phyloP scores from a whole-genome alignment of 2,329 filamentous ascomycete species.

The Thielaviopsis punctulata region DNA sequence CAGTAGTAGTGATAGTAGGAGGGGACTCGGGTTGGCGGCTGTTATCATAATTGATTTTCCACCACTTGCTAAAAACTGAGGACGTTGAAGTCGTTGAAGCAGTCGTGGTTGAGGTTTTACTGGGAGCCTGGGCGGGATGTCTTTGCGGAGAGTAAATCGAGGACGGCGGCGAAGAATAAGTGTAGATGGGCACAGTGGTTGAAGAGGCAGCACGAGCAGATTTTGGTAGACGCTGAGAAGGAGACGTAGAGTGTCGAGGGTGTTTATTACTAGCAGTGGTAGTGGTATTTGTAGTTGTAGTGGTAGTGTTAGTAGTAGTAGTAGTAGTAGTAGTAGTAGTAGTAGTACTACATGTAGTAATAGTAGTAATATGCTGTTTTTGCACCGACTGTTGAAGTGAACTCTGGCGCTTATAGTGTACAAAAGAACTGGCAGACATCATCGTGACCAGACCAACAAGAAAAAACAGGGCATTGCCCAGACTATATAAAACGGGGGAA shows the following conservation, averaged over 20 bases:
- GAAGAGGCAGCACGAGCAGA: neutral
- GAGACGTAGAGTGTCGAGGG: neutral
- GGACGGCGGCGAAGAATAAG: neutral
- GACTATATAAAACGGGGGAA: slow-evolving; percentile 6
- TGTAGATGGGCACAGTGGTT: neutral
- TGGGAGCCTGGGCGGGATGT: slow-evolving; percentile 2
- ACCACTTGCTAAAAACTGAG: slow-evolving; percentile 4
- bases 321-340: too few species aligned
- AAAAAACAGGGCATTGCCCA: slow-evolving; percentile 8
- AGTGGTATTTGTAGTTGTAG: neutral
- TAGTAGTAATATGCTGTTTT: too few species aligned
- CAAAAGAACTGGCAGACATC: slow-evolving; percentile 15
- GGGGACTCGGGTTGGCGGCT: slow-evolving; percentile 10
- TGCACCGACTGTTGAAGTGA: neutral
- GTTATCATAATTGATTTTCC: slow-evolving; percentile 13
- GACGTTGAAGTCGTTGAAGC: slow-evolving; percentile 1
- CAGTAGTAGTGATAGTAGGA: slow-evolving; percentile 5
- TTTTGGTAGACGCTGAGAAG: neutral
- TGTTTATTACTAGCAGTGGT: neutral
- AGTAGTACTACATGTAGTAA: too few species aligned
- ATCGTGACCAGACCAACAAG: slow-evolving; percentile 10
- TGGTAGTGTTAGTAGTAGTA: too few species aligned
- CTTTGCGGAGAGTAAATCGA: slow-evolving; percentile 1
- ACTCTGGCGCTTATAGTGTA: slow-evolving; percentile 11
- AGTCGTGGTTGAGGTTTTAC: slow-evolving; percentile 8